Percentiles rank a stretch among this genome's conserved stretches.
Conservation (phyloP, 2,329 filamentous ascomycete species). For the Pseudogymnoascus sp. region DNA sequence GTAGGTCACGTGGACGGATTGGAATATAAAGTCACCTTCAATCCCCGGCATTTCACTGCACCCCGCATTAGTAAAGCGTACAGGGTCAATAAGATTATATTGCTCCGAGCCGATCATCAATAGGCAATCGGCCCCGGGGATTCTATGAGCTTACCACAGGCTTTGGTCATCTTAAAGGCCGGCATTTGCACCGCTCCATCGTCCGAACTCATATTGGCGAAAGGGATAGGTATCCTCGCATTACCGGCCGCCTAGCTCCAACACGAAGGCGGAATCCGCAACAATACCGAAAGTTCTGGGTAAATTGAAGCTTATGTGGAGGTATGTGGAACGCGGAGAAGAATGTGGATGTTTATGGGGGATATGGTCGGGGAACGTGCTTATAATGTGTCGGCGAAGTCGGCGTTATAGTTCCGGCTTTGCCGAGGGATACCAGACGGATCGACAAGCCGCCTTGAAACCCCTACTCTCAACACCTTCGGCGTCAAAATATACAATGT, state of each 20-base stretch:
- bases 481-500: not conserved
- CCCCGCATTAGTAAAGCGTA: not conserved
- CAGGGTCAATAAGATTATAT: not conserved
- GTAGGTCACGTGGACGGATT: not conserved
- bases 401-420: not conserved
- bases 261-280: slow-evolving; percentile 2
- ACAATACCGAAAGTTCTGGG: not conserved
- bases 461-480: not conserved
- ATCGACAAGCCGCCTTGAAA: not conserved
- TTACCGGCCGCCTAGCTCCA: not conserved
- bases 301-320: not conserved
- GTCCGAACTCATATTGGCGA: slow-evolving; percentile 6
- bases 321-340: slow-evolving; percentile 3
- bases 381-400: slow-evolving; percentile 1
- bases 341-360: not conserved
- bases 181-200: slow-evolving; percentile 2
- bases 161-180: slow-evolving; percentile 6
- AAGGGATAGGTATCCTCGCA: not conserved
- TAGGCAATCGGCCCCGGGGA: not conserved
- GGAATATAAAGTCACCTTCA: slow-evolving; percentile 12
- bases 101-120: not conserved
- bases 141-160: not conserved
- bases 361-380: not conserved
- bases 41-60: slow-evolving; percentile 14
- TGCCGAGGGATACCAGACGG: not conserved